Percentiles rank a stretch among this genome's conserved stretches.
These are phyloP conservation scores for Populus deltoides DNA, from an alignment of 345 rosid genomes.

Conservation along the genomic window DNA sequence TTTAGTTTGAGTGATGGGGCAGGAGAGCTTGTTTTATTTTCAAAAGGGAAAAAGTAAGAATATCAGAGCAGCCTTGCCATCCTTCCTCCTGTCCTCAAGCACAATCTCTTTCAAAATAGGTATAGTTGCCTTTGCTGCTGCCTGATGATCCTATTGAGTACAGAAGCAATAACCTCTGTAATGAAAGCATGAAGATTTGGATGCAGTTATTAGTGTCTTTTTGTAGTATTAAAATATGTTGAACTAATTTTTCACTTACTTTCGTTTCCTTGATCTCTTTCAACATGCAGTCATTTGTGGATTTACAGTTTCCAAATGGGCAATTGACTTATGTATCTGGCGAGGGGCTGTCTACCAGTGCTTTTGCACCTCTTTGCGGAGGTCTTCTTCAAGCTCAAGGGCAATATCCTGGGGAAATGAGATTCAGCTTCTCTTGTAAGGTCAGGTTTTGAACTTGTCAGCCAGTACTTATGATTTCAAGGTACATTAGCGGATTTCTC, in stretches of 20 bases:
- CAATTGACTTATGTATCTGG: constrained; percentile 86
- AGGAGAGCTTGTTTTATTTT: neutral
- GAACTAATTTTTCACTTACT: neutral
- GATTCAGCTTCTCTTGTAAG: constrained; percentile 84
- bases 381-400: constrained; percentile 98
- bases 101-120: neutral
- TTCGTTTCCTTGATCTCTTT: constrained; percentile 4
- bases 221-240: neutral
- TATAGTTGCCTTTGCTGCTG: neutral
- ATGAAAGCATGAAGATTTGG: neutral
- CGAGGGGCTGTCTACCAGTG: constrained; percentile 89
- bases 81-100: neutral
- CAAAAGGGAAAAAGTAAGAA: neutral
- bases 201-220: neutral
- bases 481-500: neutral
- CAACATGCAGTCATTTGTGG: constrained; percentile 73
- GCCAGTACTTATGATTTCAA: neutral
- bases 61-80: neutral
- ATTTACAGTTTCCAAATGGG: constrained; percentile 94
- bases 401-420: constrained; percentile 98
- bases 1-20: neutral
- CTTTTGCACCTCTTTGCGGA: constrained; percentile 73
- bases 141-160: neutral
- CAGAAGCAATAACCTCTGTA: neutral
- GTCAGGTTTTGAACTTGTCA: constrained; percentile 32